A percentile compares a stretch with the other conserved stretches of the same genome.
phyloP scores from a whole-genome alignment of 176 grass and related monocot species.

The Musa acuminata region DNA sequence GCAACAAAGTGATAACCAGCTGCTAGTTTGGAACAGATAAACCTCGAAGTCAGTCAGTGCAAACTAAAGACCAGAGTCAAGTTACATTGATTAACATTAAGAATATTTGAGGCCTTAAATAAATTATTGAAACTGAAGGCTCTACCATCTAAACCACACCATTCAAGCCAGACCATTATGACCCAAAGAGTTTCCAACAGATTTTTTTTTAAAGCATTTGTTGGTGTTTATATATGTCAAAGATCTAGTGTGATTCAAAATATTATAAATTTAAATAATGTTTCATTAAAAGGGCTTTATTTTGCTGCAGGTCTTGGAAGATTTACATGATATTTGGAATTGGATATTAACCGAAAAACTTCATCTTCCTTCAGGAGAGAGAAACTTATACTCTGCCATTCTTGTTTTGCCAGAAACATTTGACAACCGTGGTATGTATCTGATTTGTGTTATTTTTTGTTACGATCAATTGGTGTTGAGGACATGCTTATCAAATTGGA shows the following conservation, averaged over 20 bases:
- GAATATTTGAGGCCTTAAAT: background rate
- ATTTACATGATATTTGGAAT: slow-evolving; percentile 81
- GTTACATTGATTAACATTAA: background rate
- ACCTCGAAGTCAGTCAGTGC: background rate
- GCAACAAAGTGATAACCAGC: no score
- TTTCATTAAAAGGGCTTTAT: background rate
- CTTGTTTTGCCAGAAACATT: slow-evolving; percentile 91
- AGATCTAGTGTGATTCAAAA: background rate
- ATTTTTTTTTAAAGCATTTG: background rate
- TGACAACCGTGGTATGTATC: slow-evolving; percentile 71
- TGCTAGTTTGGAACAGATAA: background rate
- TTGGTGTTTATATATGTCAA: background rate
- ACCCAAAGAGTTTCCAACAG: background rate
- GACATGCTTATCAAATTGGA: background rate
- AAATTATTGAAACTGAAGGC: background rate
- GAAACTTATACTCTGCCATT: slow-evolving; percentile 66
- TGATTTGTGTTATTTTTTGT: slow-evolving; percentile 3
- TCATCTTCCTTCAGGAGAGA: slow-evolving; percentile 64
- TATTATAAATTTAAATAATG: background rate
- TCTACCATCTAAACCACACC: background rate
- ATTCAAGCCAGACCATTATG: no score
- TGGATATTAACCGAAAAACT: slow-evolving; percentile 84
- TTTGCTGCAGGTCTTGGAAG: slow-evolving; percentile 64
- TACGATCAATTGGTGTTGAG: background rate
- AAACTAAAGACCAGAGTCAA: background rate